Percentiles rank a stretch among this genome's conserved stretches.
These are phyloP conservation scores for Cystobasidium onofrii DNA, from an alignment of 768 basidiomycete species.

Conservation along the genomic window DNA sequence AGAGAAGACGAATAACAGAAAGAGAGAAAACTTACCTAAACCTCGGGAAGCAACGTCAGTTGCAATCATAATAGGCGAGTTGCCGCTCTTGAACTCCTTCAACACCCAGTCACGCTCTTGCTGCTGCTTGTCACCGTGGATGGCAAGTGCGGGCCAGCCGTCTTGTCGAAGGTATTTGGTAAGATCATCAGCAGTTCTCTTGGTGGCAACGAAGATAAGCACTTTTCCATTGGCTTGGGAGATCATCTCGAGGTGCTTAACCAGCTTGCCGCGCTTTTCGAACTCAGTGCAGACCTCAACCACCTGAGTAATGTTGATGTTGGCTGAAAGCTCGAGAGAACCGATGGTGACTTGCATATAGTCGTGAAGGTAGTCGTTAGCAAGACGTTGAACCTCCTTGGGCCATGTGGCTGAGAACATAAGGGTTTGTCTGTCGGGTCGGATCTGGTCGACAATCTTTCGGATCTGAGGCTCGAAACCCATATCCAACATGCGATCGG, in stretches of 20 bases:
- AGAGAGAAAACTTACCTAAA: constrained; percentile 75
- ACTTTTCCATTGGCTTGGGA: constrained; percentile 96
- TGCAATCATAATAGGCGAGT: constrained; percentile 93
- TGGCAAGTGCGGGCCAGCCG: constrained; percentile 98
- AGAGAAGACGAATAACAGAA: constrained; percentile 42
- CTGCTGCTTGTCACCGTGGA: constrained; percentile 99
- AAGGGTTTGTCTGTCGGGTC: constrained; percentile 94
- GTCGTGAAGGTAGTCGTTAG: constrained; percentile 89
- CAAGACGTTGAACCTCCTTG: constrained; percentile 96
- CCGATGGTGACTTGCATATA: constrained; percentile 99
- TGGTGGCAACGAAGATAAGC: constrained; percentile 95
- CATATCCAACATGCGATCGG: constrained; percentile 99
- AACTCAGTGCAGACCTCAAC: constrained; percentile 95
- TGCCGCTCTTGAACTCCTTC: constrained; percentile 93
- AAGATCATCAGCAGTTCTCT: constrained; percentile 94
- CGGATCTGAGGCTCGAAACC: constrained; percentile 99
- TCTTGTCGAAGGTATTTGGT: constrained; percentile 96
- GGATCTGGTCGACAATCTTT: constrained; percentile 89
- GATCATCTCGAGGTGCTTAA: constrained; percentile 95
- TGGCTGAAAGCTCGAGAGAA: constrained; percentile 95
- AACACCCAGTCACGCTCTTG: constrained; percentile 99
- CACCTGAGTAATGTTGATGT: constrained; percentile 93
- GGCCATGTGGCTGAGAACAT: constrained; percentile 99
- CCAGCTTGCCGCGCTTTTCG: constrained; percentile 90
- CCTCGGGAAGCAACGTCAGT: constrained; percentile 99